Conservation (phyloP, 2,329 filamentous ascomycete species). For the Leptographium procerum region DNA sequence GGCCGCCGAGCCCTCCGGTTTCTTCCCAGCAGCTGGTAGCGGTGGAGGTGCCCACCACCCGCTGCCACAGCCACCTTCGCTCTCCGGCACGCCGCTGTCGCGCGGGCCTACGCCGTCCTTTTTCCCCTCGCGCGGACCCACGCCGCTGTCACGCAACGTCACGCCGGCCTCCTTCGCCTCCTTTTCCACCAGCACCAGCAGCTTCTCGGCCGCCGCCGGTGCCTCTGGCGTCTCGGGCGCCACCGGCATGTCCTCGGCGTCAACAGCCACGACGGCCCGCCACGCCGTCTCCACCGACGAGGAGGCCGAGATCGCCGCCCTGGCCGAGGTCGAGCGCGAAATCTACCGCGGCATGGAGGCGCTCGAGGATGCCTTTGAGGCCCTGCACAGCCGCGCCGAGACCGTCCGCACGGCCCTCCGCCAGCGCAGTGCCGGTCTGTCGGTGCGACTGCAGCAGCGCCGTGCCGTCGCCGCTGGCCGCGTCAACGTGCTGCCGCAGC, state of each 20-base stretch:
- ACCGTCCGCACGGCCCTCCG: constrained; percentile 66
- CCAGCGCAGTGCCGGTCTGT: constrained; percentile 70
- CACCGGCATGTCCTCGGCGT: constrained; percentile 33
- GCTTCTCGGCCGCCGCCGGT: constrained; percentile 21
- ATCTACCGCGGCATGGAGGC: constrained; percentile 92
- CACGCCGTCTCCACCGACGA: constrained; percentile 78
- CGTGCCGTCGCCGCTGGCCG: constrained; percentile 20
- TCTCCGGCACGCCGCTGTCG: constrained; percentile 19
- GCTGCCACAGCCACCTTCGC: background rate
- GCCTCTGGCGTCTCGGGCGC: constrained; percentile 33
- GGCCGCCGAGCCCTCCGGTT: background rate
- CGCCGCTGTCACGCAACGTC: constrained; percentile 33
- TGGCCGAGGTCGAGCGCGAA: constrained; percentile 85
- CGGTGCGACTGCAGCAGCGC: constrained; percentile 49
- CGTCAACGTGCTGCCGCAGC: constrained; percentile 44
- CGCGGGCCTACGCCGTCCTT: constrained; percentile 22
- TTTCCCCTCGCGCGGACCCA: constrained; percentile 5
- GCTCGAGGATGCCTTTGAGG: constrained; percentile 87
- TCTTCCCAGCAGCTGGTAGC: background rate
- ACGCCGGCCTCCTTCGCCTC: constrained; percentile 33
- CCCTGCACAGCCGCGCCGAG: constrained; percentile 77
- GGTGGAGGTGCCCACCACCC: background rate
- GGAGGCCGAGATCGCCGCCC: constrained; percentile 79
- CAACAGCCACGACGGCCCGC: constrained; percentile 35
- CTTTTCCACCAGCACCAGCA: background rate